Evolutionary conservation across 371 early-diverging fungal genomes (phyloP).

Genomic region (Mortierella polycephala): DNA sequence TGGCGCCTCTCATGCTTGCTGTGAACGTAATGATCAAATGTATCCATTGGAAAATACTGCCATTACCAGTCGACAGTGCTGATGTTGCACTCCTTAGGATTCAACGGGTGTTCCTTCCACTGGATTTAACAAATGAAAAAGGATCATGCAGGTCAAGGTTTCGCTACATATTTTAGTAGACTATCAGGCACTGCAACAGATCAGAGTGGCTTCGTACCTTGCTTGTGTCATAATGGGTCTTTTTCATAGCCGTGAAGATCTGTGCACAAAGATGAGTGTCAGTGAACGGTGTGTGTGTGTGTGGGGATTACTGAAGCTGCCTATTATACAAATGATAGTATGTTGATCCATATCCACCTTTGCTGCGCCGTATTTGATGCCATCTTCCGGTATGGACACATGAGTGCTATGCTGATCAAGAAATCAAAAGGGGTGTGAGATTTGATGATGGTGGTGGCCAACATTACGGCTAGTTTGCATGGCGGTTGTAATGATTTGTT

Average conservation of each 20-base stretch:
- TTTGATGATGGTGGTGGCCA: not conserved
- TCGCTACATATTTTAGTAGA: not conserved
- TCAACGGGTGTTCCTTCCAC: conserved; percentile 81
- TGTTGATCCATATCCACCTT: conserved; percentile 56
- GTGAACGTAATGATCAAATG: not conserved
- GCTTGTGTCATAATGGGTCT: conserved; percentile 69
- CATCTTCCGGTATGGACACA: conserved; percentile 69
- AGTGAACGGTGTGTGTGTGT: not conserved
- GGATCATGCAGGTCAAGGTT: not conserved
- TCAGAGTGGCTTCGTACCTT: conserved; percentile 26
- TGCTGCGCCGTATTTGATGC: conserved; percentile 65
- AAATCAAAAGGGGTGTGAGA: not conserved
- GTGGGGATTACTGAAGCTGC: not conserved
- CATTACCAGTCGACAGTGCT: conserved; percentile 73
- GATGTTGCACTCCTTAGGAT: conserved; percentile 70
- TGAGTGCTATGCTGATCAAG: conserved; percentile 63
- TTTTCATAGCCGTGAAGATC: conserved; percentile 73
- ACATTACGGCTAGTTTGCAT: not conserved
- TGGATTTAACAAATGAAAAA: conserved; percentile 6
- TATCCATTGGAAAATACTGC: not conserved
- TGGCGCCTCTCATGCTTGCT: not conserved
- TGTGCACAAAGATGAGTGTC: conserved; percentile 12
- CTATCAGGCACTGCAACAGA: too few species aligned
- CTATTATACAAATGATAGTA: not conserved
- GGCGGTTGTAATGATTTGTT: too few species aligned